Conservation (phyloP, 441 rosid genomes). For the Populus hybrid region DNA sequence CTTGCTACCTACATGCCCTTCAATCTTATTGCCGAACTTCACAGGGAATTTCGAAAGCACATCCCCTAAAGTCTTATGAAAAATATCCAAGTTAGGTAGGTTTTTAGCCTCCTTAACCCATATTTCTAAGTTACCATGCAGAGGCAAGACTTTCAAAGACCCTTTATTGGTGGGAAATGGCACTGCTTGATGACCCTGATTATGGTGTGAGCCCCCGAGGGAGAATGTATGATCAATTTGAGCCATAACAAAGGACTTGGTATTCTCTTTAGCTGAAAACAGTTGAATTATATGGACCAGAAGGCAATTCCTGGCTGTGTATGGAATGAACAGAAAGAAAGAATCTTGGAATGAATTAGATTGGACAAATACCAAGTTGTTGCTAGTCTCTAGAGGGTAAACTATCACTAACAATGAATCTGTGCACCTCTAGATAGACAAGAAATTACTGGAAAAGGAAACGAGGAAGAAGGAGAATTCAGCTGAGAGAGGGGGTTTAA, state of each 20-base stretch:
- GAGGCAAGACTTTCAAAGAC: conserved; percentile 52
- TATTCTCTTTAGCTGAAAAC: background rate
- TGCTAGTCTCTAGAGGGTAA: conserved; percentile 2
- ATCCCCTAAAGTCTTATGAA: conserved; percentile 70
- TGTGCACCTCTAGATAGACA: background rate
- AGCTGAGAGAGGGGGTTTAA: background rate
- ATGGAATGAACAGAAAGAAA: background rate
- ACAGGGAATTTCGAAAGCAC: conserved; percentile 44
- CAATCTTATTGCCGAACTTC: conserved; percentile 37
- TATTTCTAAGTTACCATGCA: conserved; percentile 87
- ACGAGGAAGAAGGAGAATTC: background rate
- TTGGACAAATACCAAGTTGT: conserved; percentile 12
- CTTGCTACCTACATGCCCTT: conserved; percentile 32
- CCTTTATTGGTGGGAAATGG: conserved; percentile 41
- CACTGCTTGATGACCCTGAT: conserved; percentile 39
- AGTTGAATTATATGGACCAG: background rate
- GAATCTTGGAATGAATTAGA: background rate
- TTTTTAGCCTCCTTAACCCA: conserved; percentile 62
- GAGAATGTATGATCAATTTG: conserved; percentile 32
- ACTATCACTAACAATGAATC: background rate
- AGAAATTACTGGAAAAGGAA: background rate
- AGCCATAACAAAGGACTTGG: conserved; percentile 32
- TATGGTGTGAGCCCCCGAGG: conserved; percentile 39
- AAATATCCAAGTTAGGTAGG: conserved; percentile 96
- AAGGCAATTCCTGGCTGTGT: background rate